These are phyloP conservation scores for Suillus lakei DNA, from an alignment of 768 basidiomycete species.

Conservation along the genomic window DNA sequence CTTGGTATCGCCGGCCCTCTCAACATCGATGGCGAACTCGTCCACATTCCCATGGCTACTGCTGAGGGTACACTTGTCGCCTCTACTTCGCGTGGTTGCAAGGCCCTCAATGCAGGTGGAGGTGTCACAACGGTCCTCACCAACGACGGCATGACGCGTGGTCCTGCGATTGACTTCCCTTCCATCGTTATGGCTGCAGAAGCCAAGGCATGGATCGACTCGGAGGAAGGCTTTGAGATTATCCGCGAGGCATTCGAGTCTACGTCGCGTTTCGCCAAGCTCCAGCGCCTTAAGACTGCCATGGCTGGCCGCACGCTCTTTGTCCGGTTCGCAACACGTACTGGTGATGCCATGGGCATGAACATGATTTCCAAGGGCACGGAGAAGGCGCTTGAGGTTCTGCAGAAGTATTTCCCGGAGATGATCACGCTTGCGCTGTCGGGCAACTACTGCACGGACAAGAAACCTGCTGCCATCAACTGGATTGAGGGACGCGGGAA, in stretches of 20 bases:
- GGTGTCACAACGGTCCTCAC: conserved; percentile 94
- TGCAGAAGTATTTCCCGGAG: conserved; percentile 82
- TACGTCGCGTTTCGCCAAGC: conserved; percentile 89
- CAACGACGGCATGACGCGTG: conserved; percentile 96
- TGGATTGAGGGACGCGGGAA: conserved; percentile 99
- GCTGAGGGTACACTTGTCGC: conserved; percentile 99
- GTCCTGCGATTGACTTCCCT: conserved; percentile 98
- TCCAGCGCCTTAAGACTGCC: conserved; percentile 85
- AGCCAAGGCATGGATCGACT: conserved; percentile 88
- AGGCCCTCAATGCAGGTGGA: conserved; percentile 94
- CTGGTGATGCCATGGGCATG: conserved; percentile 99
- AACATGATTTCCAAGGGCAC: conserved; percentile 99
- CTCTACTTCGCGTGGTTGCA: conserved; percentile 96
- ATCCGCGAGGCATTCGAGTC: conserved; percentile 90
- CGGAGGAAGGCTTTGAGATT: conserved; percentile 73
- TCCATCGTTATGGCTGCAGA: conserved; percentile 76
- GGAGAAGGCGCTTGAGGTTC: conserved; percentile 87
- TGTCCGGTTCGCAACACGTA: conserved; percentile 91
- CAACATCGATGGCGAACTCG: conserved; percentile 80
- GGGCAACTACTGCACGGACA: conserved; percentile 99
- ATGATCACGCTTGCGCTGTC: conserved; percentile 92
- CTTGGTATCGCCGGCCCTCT: conserved; percentile 97
- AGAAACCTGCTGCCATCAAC: conserved; percentile 99
- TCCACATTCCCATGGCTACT: conserved; percentile 98
- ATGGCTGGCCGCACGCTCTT: conserved; percentile 94